Percentiles rank a stretch among this genome's conserved stretches.
Conservation (phyloP, 202 grass and related monocot species). For the Eragrostis tef region DNA sequence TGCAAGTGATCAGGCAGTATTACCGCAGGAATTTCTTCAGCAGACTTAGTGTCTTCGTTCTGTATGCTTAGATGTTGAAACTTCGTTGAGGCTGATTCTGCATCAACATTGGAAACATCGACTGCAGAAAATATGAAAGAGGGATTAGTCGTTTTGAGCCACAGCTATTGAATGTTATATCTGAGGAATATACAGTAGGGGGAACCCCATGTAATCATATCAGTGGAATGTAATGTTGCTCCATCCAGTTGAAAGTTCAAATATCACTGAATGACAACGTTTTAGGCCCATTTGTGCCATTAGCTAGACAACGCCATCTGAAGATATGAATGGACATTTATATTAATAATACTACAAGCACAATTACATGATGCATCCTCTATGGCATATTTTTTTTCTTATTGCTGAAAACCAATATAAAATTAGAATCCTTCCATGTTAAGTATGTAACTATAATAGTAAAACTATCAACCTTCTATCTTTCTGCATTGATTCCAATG, state of each 20-base stretch:
- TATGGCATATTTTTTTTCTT: conserved; percentile 10
- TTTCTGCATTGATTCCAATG: neutral
- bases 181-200: neutral
- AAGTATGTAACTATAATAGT: conserved; percentile 19
- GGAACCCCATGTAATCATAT: neutral
- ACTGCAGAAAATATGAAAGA: conserved; percentile 33
- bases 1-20: conserved; percentile 95
- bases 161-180: neutral
- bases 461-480: neutral
- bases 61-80: conserved; percentile 81
- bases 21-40: conserved; percentile 82
- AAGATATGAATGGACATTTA: neutral
- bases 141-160: conserved; percentile 7
- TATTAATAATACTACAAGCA: neutral
- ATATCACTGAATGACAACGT: neutral
- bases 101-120: conserved; percentile 57
- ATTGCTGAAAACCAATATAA: conserved; percentile 33
- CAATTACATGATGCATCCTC: conserved; percentile 12
- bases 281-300: neutral
- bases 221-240: neutral
- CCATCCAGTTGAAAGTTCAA: conserved; percentile 29
- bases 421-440: conserved; percentile 19
- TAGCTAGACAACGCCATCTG: neutral
- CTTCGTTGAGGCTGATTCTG: conserved; percentile 56
- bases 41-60: conserved; percentile 63